A percentile compares a stretch with the other conserved stretches of the same genome.
Evolutionary conservation across 1,284 basidiomycete species (phyloP).

Genomic region (Xanthoconium separans): DNA sequence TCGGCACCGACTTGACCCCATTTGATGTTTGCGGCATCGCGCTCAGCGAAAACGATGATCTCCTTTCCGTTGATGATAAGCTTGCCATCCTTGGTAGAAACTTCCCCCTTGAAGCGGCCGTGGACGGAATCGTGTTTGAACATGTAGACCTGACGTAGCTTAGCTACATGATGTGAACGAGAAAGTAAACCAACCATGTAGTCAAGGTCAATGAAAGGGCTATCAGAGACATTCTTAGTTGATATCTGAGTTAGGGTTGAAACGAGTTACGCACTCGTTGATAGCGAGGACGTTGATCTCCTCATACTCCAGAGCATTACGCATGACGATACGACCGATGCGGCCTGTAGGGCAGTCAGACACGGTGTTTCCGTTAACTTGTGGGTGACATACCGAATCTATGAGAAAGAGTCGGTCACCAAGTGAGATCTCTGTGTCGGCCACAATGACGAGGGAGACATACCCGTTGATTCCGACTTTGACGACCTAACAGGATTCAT

Average conservation of each 20-base stretch:
- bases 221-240: constrained; percentile 6
- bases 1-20: constrained; percentile 85
- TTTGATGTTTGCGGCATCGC: constrained; percentile 84
- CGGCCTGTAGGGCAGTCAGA: constrained; percentile 61
- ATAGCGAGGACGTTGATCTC: constrained; percentile 85
- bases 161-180: neutral
- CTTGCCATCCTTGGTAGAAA: constrained; percentile 87
- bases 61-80: constrained; percentile 83
- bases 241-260: neutral
- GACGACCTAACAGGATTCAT: constrained; percentile 43
- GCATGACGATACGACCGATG: constrained; percentile 97
- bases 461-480: constrained; percentile 95
- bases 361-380: neutral
- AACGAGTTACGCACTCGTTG: constrained; percentile 71
- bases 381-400: constrained; percentile 75
- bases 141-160: constrained; percentile 82
- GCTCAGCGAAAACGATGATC: constrained; percentile 84
- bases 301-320: constrained; percentile 83
- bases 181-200: constrained; percentile 73
- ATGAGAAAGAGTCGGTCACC: constrained; percentile 3
- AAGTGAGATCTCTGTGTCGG: constrained; percentile 17
- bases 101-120: constrained; percentile 89
- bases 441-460: constrained; percentile 19
- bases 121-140: constrained; percentile 99
- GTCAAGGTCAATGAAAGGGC: constrained; percentile 57